A percentile compares a stretch with the other conserved stretches of the same genome.
Conservation (phyloP, 495 filamentous ascomycete genomes). For the Parmelia sp. region DNA sequence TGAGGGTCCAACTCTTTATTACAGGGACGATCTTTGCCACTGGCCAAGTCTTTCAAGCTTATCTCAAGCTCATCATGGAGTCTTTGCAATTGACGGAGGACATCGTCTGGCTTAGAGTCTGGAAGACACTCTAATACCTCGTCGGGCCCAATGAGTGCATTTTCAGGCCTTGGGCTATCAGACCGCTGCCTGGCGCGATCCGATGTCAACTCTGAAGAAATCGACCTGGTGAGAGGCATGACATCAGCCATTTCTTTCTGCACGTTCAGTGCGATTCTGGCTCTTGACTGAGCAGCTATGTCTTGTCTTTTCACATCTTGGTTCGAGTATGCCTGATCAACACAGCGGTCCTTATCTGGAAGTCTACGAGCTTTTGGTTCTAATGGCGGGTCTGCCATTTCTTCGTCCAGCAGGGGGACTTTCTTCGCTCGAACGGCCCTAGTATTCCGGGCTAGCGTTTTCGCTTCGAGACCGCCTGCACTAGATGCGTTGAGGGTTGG, state of each 20-base stretch:
- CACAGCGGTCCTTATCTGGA: conserved; percentile 18
- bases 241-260: conserved; percentile 23
- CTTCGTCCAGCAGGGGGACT: conserved; percentile 15
- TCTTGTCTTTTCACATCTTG: conserved; percentile 24
- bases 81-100: conserved; percentile 43
- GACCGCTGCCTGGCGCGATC: conserved; percentile 1
- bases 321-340: conserved; percentile 18
- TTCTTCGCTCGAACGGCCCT: conserved; percentile 22
- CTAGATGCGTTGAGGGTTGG: conserved; percentile 3
- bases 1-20: conserved; percentile 9
- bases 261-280: conserved; percentile 26
- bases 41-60: conserved; percentile 12
- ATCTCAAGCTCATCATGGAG: conserved; percentile 48
- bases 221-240: conserved; percentile 1
- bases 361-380: neutral
- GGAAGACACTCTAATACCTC: conserved; percentile 45
- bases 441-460: conserved; percentile 16
- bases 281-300: conserved; percentile 22
- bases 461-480: conserved; percentile 11
- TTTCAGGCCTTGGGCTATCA: conserved; percentile 19
- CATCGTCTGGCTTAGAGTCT: conserved; percentile 45
- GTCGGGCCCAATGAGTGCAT: conserved; percentile 41
- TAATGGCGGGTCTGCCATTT: neutral
- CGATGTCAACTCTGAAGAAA: conserved; percentile 2
- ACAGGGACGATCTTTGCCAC: neutral